Evolutionary conservation across 768 basidiomycete genomes (phyloP).

Genomic region (Boletus vermiculosoides): DNA sequence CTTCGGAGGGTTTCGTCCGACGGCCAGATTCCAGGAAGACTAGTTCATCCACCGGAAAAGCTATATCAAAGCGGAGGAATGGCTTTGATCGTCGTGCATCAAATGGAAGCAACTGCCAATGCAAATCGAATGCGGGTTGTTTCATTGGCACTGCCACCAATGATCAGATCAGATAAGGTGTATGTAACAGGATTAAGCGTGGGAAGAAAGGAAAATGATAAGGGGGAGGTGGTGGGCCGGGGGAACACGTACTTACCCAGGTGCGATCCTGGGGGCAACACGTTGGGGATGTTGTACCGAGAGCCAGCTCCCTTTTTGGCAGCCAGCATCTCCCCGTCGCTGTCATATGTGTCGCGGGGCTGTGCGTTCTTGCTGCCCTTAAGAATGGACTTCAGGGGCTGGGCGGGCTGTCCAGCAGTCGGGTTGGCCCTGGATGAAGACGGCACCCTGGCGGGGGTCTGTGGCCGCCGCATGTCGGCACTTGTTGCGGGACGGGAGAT

Average conservation of each 20-base stretch:
- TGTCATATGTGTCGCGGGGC: conserved; percentile 27
- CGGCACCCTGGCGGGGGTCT: conserved; percentile 17
- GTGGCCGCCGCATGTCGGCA: conserved; percentile 16
- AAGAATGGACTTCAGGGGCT: conserved; percentile 31
- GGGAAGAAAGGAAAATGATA: neutral
- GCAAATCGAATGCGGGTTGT: conserved; percentile 40
- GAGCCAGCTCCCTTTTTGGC: conserved; percentile 22
- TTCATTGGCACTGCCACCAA: conserved; percentile 37
- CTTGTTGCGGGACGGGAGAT: conserved; percentile 17
- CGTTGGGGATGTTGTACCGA: conserved; percentile 23
- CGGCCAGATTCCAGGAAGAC: conserved; percentile 23
- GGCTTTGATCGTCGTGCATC: conserved; percentile 33
- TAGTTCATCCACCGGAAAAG: conserved; percentile 40
- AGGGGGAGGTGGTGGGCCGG: neutral
- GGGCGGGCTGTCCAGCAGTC: conserved; percentile 21
- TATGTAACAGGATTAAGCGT: conserved; percentile 1
- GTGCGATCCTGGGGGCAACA: conserved; percentile 24
- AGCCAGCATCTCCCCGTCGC: conserved; percentile 27
- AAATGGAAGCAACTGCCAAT: conserved; percentile 51
- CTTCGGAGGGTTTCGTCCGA: conserved; percentile 33
- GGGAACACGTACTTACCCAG: conserved; percentile 22
- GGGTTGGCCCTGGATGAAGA: conserved; percentile 21
- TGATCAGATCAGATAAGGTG: conserved; percentile 35
- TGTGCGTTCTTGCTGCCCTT: conserved; percentile 23
- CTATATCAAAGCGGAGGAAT: conserved; percentile 49